A percentile compares a stretch with the other conserved stretches of the same genome.
Conservation (phyloP, 1,139 yeast species). For the Yamadazyma buinensis region DNA sequence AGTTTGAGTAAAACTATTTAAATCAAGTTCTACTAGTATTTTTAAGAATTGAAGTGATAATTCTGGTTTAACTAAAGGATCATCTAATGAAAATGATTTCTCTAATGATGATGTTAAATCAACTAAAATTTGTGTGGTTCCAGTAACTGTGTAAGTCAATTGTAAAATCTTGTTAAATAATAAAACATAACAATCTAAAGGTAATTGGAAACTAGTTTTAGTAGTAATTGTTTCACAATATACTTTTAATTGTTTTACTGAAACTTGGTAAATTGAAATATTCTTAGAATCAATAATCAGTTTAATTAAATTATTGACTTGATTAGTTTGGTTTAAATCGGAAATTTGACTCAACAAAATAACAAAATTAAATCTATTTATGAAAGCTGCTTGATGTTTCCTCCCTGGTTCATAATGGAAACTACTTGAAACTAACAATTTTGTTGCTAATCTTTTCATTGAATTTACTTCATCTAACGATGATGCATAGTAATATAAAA, state of each 20-base stretch:
- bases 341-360: slow-evolving; percentile 33
- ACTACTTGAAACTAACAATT: slow-evolving; percentile 37
- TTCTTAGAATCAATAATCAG: slow-evolving; percentile 24
- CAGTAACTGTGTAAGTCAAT: slow-evolving; percentile 15
- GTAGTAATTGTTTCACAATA: slow-evolving; percentile 17
- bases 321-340: slow-evolving; percentile 29
- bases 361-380: slow-evolving; percentile 37
- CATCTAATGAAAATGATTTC: slow-evolving; percentile 8
- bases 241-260: slow-evolving; percentile 21
- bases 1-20: slow-evolving; percentile 10
- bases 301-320: slow-evolving; percentile 23
- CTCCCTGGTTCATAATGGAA: slow-evolving; percentile 25
- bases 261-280: slow-evolving; percentile 20
- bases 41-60: slow-evolving; percentile 8
- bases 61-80: neutral
- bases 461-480: slow-evolving; percentile 23
- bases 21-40: slow-evolving; percentile 5
- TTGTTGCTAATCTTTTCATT: slow-evolving; percentile 33
- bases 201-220: slow-evolving; percentile 15
- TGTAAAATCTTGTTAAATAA: slow-evolving; percentile 13
- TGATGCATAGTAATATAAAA: slow-evolving; percentile 33
- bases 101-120: slow-evolving; percentile 9
- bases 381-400: slow-evolving; percentile 28
- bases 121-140: slow-evolving; percentile 18
- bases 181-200: slow-evolving; percentile 18